Evolutionary conservation across 2,329 filamentous ascomycete species (phyloP).

Genomic region (Penicillium sp.): DNA sequence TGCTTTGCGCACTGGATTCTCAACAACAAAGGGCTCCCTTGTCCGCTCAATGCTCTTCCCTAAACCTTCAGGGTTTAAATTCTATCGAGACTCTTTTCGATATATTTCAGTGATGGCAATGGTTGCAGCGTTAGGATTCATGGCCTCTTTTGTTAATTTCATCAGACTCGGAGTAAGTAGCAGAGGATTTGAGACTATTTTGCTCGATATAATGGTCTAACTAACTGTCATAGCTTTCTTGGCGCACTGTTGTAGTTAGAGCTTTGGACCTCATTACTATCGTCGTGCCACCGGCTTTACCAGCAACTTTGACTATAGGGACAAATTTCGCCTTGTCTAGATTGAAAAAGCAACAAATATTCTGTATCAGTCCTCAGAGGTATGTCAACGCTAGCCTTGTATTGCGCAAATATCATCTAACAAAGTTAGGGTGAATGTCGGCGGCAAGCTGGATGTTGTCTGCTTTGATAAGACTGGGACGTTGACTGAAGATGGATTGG

Average conservation of each 20-base stretch:
- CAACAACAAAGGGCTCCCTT: conserved; percentile 92
- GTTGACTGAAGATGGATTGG: conserved; percentile 89
- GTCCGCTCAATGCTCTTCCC: conserved; percentile 98
- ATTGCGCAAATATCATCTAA: not conserved
- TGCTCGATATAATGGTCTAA: conserved; percentile 20
- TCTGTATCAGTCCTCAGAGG: conserved; percentile 92
- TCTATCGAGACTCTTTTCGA: conserved; percentile 94
- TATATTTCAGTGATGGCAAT: conserved; percentile 96
- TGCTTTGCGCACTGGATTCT: conserved; percentile 91
- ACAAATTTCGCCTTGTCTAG: conserved; percentile 90
- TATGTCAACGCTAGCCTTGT: conserved; percentile 16
- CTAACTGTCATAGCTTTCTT: conserved; percentile 55
- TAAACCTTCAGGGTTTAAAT: conserved; percentile 97
- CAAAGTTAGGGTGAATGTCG: conserved; percentile 72
- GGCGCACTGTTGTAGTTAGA: conserved; percentile 86
- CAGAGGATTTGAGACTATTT: not conserved
- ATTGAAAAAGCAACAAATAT: conserved; percentile 84
- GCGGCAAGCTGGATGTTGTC: conserved; percentile 90
- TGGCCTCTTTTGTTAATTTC: conserved; percentile 91
- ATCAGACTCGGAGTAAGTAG: conserved; percentile 62
- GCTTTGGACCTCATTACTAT: conserved; percentile 96
- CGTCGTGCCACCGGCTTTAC: conserved; percentile 89
- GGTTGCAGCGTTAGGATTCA: conserved; percentile 80
- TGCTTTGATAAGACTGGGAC: conserved; percentile 99
- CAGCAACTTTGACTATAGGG: conserved; percentile 91